A percentile compares a stretch with the other conserved stretches of the same genome.
These are phyloP conservation scores for Acanthamoeba pearcei DNA, from an alignment of 208 protist species.

Conservation along the genomic window DNA sequence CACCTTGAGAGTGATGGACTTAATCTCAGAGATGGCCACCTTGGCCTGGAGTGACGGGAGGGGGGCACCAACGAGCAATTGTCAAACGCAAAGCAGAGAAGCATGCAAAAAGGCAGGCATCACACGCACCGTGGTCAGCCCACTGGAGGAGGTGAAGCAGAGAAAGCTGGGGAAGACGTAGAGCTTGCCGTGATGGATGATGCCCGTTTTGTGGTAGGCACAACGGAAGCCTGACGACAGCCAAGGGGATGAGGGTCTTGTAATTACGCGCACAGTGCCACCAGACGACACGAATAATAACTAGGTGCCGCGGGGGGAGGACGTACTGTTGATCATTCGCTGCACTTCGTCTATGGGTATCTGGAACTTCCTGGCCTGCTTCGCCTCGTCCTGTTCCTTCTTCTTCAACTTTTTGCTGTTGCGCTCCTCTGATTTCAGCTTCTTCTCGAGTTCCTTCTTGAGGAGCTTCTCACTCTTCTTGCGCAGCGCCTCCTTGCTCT, in stretches of 20 bases:
- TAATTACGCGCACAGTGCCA: too few species aligned
- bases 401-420: slow-evolving; percentile 70
- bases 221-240: slow-evolving; percentile 39
- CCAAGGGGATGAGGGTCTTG: too few species aligned
- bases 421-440: slow-evolving; percentile 43
- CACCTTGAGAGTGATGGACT: slow-evolving; percentile 42
- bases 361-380: slow-evolving; percentile 62
- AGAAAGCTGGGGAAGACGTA: slow-evolving; percentile 63
- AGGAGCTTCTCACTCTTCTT: slow-evolving; percentile 65
- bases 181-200: slow-evolving; percentile 71
- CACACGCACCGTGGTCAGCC: slow-evolving; percentile 41
- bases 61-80: too few species aligned
- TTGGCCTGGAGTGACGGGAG: slow-evolving; percentile 12
- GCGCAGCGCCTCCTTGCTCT: slow-evolving; percentile 55
- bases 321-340: slow-evolving; percentile 60
- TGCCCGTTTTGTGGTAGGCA: slow-evolving; percentile 70
- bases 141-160: slow-evolving; percentile 65
- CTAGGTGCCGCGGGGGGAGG: too few species aligned
- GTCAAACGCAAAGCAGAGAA: too few species aligned
- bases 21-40: slow-evolving; percentile 14
- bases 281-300: too few species aligned
- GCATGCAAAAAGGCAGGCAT: too few species aligned
- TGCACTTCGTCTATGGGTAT: slow-evolving; percentile 20
- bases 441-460: slow-evolving; percentile 67
- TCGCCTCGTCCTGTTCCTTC: slow-evolving; percentile 57